Evolutionary conservation across 148 eudicot genomes (phyloP).

Genomic region (Dysphania ambrosioides): DNA sequence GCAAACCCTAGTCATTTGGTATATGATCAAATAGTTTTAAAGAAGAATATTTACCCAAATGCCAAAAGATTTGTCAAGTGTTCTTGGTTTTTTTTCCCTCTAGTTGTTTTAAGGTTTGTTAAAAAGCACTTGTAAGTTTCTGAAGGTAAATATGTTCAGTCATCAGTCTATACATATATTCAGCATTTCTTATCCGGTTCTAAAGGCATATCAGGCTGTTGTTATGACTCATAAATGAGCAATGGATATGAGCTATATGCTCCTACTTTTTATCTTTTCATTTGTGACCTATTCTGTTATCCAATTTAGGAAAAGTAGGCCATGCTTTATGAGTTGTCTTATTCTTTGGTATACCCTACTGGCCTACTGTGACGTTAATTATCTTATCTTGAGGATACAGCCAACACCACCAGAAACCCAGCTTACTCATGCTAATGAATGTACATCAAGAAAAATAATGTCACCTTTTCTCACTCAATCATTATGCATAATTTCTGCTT

Average conservation of each 20-base stretch:
- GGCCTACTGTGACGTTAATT: not conserved
- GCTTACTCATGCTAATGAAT: not conserved
- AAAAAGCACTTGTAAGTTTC: not conserved
- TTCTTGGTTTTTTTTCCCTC: not conserved
- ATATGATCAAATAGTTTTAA: not conserved
- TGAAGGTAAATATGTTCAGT: not conserved
- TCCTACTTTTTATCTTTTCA: not conserved
- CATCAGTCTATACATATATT: no score
- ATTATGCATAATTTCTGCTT: no score
- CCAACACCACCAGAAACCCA: not conserved
- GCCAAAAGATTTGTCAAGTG: conserved; percentile 9
- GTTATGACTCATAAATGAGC: not conserved
- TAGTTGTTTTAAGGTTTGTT: not conserved
- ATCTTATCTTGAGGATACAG: not conserved
- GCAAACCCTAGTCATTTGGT: conserved; percentile 22
- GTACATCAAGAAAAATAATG: not conserved
- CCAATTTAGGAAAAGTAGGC: not conserved
- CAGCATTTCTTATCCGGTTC: not conserved
- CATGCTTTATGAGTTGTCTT: not conserved
- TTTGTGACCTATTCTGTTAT: conserved; percentile 2
- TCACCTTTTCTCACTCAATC: no score
- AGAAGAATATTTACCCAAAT: not conserved
- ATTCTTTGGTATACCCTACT: not conserved
- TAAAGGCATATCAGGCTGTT: not conserved
- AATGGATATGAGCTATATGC: not conserved